Percentiles rank a stretch among this genome's conserved stretches.
Conservation (phyloP, 176 grass and related monocot species). For the Carex pumila region DNA sequence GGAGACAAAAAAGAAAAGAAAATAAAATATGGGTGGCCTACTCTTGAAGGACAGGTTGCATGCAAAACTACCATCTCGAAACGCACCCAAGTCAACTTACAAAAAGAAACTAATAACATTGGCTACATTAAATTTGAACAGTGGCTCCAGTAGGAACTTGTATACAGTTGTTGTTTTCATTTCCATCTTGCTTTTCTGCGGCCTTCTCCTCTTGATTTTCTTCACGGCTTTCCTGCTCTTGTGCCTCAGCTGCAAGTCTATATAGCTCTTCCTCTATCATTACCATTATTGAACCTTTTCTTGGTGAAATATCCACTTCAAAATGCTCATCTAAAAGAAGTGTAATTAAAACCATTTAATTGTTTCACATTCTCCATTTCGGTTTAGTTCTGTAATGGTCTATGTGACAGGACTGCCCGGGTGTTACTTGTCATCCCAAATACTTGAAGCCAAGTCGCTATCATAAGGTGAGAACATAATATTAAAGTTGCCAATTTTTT, state of each 20-base stretch:
- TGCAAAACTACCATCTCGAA: neutral
- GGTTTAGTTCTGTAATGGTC: neutral
- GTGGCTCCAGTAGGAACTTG: neutral
- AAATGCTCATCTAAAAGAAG: conserved; percentile 25
- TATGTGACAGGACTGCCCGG: neutral
- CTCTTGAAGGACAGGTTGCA: neutral
- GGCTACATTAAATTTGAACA: neutral
- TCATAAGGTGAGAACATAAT: neutral
- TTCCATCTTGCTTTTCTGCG: neutral
- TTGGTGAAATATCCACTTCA: conserved; percentile 25
- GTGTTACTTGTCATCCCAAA: neutral
- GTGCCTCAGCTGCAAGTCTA: conserved; percentile 9
- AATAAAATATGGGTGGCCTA: neutral
- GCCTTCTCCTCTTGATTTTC: neutral
- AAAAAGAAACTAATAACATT: neutral
- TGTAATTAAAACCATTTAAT: conserved; percentile 5
- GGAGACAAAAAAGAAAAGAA: neutral
- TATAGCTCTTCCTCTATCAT: conserved; percentile 31
- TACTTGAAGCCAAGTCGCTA: neutral
- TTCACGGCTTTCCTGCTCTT: neutral
- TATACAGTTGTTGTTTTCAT: neutral
- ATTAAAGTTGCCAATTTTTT: neutral
- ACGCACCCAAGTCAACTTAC: neutral
- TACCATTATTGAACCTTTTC: conserved; percentile 27
- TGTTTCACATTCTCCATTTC: neutral